These are phyloP conservation scores for Bruguiera parviflora DNA, from an alignment of 345 rosid genomes.

Conservation along the genomic window DNA sequence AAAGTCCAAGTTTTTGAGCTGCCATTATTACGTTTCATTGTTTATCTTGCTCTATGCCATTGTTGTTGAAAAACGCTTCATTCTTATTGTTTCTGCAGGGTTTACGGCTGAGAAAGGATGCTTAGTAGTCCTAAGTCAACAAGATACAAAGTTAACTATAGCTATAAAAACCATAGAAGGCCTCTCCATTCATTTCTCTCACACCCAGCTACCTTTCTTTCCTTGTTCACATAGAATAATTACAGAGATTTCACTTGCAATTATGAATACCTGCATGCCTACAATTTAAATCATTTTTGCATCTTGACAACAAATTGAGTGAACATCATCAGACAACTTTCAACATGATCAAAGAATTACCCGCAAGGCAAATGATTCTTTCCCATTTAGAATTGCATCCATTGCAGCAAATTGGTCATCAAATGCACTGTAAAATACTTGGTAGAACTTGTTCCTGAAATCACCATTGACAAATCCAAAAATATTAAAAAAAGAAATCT, in stretches of 20 bases:
- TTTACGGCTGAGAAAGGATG: too few relatives aligned
- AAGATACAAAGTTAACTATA: neutral
- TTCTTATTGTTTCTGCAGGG: too few relatives aligned
- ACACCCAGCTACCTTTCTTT: neutral
- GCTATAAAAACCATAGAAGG: neutral
- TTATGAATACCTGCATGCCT: neutral
- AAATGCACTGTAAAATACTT: conserved; percentile 66
- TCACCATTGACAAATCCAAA: conserved; percentile 16
- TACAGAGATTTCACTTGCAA: neutral
- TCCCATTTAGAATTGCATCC: conserved; percentile 72
- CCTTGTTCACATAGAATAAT: conserved; percentile 1
- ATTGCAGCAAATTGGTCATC: conserved; percentile 86
- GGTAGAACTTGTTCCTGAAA: conserved; percentile 72
- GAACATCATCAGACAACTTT: conserved; percentile 5
- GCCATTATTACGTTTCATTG: too few relatives aligned
- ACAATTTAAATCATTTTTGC: neutral
- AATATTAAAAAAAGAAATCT: conserved; percentile 15
- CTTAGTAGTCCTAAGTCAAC: neutral
- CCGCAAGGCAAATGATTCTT: conserved; percentile 72
- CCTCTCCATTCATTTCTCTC: neutral
- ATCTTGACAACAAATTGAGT: neutral
- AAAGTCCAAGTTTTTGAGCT: too few relatives aligned
- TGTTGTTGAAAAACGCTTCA: too few relatives aligned
- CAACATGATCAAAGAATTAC: conserved; percentile 33
- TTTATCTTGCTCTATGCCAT: too few relatives aligned